Evolutionary conservation across 148 eudicot genomes (phyloP).

Genomic region (Selenicereus undatus): DNA sequence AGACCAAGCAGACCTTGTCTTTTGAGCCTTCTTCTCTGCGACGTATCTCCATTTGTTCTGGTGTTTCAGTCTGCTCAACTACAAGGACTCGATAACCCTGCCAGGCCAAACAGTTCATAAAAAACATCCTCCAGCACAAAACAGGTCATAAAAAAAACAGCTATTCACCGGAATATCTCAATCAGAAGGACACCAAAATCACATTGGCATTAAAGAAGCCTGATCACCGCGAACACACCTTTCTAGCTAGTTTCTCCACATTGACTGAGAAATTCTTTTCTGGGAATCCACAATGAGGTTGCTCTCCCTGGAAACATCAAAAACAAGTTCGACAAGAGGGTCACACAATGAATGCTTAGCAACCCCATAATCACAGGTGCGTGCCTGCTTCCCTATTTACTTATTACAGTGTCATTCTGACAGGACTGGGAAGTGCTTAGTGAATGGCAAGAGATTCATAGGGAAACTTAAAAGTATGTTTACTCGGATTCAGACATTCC

Average conservation of each 20-base stretch:
- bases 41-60: conserved; percentile 88
- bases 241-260: conserved; percentile 85
- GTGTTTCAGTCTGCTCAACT: conserved; percentile 98
- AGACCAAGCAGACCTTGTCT: conserved; percentile 65
- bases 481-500: no score
- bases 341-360: not conserved
- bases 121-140: not conserved
- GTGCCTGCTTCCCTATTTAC: not conserved
- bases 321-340: not conserved
- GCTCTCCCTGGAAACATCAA: conserved; percentile 67
- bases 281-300: conserved; percentile 99
- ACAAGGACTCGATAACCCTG: conserved; percentile 98
- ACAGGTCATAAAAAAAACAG: not conserved
- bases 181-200: conserved; percentile 2
- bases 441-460: not conserved
- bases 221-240: conserved; percentile 44
- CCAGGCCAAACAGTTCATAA: conserved; percentile 19
- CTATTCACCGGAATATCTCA: not conserved
- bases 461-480: not conserved
- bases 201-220: not conserved
- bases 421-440: not conserved
- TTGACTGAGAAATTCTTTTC: conserved; percentile 84
- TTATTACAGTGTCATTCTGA: not conserved
- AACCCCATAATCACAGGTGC: not conserved
- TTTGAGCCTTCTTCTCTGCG: conserved; percentile 78